Evolutionary conservation across 2,329 filamentous ascomycete genomes (phyloP).

Genomic region (Colletotrichum acutatum): DNA sequence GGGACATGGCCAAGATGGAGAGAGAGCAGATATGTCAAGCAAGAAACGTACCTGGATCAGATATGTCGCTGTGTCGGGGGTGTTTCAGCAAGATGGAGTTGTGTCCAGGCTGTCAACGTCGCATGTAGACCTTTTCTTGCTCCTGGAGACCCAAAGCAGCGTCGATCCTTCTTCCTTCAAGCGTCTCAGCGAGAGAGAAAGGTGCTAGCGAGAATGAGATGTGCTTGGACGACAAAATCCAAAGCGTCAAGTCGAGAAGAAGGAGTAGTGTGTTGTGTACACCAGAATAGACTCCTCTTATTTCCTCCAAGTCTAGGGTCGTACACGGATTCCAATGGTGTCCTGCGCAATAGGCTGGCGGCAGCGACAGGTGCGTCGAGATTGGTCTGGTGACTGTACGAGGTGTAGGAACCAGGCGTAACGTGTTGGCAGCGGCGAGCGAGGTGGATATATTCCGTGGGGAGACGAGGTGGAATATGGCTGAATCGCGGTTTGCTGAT

Average conservation of each 20-base stretch:
- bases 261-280: background rate
- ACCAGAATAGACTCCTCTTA: background rate
- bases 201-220: background rate
- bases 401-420: conserved; percentile 16
- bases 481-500: conserved; percentile 9
- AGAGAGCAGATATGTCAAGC: background rate
- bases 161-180: conserved; percentile 10
- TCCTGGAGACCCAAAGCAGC: background rate
- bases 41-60: conserved; percentile 31
- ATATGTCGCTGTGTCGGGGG: conserved; percentile 25
- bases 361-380: conserved; percentile 39
- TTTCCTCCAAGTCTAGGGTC: conserved; percentile 3
- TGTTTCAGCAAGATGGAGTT: conserved; percentile 33
- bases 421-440: background rate
- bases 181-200: conserved; percentile 1
- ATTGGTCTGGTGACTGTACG: conserved; percentile 2
- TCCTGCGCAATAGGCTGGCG: conserved; percentile 40
- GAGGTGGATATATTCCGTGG: background rate
- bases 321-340: conserved; percentile 40
- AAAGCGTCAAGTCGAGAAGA: background rate
- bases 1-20: background rate
- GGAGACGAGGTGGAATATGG: background rate
- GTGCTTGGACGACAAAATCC: background rate
- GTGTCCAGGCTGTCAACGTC: conserved; percentile 23
- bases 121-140: background rate